Base-by-base conservation (phyloP, 139 green algal species). In the Chlamydomonas sp. region DNA sequence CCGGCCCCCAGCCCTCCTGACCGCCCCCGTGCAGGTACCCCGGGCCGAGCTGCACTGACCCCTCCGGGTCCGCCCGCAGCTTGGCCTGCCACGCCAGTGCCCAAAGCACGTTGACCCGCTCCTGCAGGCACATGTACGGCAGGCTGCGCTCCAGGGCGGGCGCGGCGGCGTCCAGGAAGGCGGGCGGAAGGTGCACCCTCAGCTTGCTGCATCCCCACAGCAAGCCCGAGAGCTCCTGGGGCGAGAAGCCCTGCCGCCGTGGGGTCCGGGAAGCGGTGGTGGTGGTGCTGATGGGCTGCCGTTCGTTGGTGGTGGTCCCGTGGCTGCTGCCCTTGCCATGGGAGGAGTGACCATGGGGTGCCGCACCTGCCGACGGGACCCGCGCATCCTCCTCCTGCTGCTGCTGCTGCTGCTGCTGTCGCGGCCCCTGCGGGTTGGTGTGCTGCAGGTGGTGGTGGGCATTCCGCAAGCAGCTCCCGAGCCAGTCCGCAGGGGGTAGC, bases 31-130 rank as follows among this genome's bases (percentile, higher is more conserved):
- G 77, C 59, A 57, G 59, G 60, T 82, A 61, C 59, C 3, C 12
- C 77, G 77, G 61, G 18, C 15, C 5, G 57, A 75, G 18, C 72
- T 80, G 83, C 63, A 15, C 71, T 86, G 81, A 16, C 73, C 18
- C 64, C 17, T 14, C 8, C 67, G n/a, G n/a, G 2, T 72, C 78
- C 85, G 16, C 71, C 8, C 63, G 17, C 3, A 90, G 72, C 69
- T 78, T 86, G 64, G 86, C 86, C 72, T 87, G 83, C 83, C 83
- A 87, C 0, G 83, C 83, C 9, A 90, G 79, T 9, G 86, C 86
- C 86, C 86, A 90, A 72, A 90, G 73, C 69, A 90, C 79, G 63
- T 86, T 90, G 64, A 85, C 62, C 5, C 82, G 61, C 72, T 90
- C 86, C 71, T 71, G 63, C 31, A 79, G 59, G 4, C 2, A 12